Base-by-base conservation (phyloP, 1,139 yeast species). In the Geotrichum aggregatum region DNA sequence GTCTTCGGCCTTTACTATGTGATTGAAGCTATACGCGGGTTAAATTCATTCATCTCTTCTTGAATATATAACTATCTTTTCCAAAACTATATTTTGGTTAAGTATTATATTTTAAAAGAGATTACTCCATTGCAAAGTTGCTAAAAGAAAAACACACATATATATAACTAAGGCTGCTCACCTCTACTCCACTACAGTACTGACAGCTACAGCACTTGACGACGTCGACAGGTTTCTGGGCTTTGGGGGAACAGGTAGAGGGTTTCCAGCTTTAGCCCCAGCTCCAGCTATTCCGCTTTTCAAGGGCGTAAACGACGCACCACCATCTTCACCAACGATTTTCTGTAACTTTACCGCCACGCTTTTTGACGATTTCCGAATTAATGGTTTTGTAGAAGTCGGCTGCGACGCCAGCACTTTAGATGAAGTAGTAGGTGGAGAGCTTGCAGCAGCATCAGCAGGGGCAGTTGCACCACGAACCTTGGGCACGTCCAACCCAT, bases 181-280 rank as follows among this genome's bases (percentile, higher is more conserved):
- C n/a, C n/a, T 8, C 28, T 24, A 24, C 28, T 46, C 28, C 11
- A 26, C 42, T 24, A 33, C 18, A 11, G 33, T 18, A 14, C 24
- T 39, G 1, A 13, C 28, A 16, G 43, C 31, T 13, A 44, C 35
- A 8, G 39, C n/a, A n/a, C n/a, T n/a, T n/a, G n/a, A n/a, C n/a
- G n/a, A n/a, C n/a, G n/a, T n/a, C n/a, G n/a, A n/a, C n/a, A n/a
- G n/a, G n/a, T n/a, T 47, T 44, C 45, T 11, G 13, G 54, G 51
- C 28, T 51, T 47, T 7, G 51, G 54, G 5, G 51, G 49, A 22
- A 43, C 51, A 1, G 54, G 51, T 11, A 47, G 11, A 3, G 54
- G 48, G 21, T 48, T 51, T 7, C 41, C 13, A 3, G 38, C 33
- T 34, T n/a, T n/a, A n/a, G n/a, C n/a, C n/a, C 28, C 28, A 24